These are phyloP conservation scores for Phytophthora ramorum DNA, from an alignment of 352 stramenopile genomes.

Conservation along the genomic window DNA sequence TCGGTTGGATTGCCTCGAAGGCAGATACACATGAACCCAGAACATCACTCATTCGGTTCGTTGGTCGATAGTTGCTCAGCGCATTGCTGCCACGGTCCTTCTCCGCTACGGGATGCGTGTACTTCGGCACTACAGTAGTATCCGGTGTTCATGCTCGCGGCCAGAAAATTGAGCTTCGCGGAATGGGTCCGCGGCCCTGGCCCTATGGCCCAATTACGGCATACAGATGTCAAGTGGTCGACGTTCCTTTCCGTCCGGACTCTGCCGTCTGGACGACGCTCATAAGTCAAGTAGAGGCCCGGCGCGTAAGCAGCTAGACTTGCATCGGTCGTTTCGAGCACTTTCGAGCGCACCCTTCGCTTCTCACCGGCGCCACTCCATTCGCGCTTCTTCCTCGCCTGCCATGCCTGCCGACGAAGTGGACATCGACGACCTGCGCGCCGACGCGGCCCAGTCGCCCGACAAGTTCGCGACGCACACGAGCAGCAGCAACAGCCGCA, in stretches of 20 bases:
- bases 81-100: too few relatives aligned
- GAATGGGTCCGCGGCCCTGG: not conserved
- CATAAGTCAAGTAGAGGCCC: slow-evolving; percentile 35
- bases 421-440: slow-evolving; percentile 49
- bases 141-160: too few relatives aligned
- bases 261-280: slow-evolving; percentile 18
- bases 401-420: slow-evolving; percentile 45
- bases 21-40: not conserved
- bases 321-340: not conserved
- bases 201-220: not conserved
- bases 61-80: not conserved
- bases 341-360: too few relatives aligned
- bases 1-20: not conserved
- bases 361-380: slow-evolving; percentile 3
- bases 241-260: slow-evolving; percentile 6
- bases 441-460: slow-evolving; percentile 15
- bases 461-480: slow-evolving; percentile 14
- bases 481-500: slow-evolving; percentile 30
- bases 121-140: too few relatives aligned
- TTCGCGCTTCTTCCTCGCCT: not conserved
- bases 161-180: too few relatives aligned
- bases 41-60: not conserved
- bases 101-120: too few relatives aligned
- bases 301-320: slow-evolving; percentile 14
- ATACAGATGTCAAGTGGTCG: not conserved